Base-by-base conservation (phyloP, 768 basidiomycete genomes). In the Kwoniella dendrophila region DNA sequence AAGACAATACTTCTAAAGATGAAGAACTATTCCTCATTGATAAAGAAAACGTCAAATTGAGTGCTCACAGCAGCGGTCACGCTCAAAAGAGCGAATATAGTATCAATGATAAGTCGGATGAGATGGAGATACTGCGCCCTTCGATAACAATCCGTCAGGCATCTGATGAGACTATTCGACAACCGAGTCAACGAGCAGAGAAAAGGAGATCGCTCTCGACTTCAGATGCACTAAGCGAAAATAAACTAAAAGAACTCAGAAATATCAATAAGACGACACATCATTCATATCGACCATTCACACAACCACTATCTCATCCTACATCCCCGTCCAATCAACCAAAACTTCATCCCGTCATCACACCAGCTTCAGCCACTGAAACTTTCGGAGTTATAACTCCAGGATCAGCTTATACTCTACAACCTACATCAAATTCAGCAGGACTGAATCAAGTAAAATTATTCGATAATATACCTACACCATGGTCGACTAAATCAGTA, bases 381-480 rank as follows among this genome's bases (percentile, higher is more conserved):
- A 41, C 11, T 26, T 44, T 41, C 43, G 29, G 27, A 5, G n/a
- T 44, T 3, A 10, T 29, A 6, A 56, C 55, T 20, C 55, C 55
- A 3, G 55, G 29, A 20, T 47, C 55, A 14, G 26, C 16, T 2
- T 47, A 24, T 14, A 47, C 55, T 18, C 24, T 20, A 30, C 36
- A 30, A 34, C 57, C 43, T 18, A 32, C 56, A 16, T 18, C 24
- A 11, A 44, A 50, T 4, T 36, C n/a, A 4, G 47, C 33, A 6
- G 18, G 14, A 16, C 44, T 22, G 3, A 0, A 47, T 33, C 54
- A 32, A 20, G 52, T 29, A 5, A 56, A 56, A 32, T 32, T 47
- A 20, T 66, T 69, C 59, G 57, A 66, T 6, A 53, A 60, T 33
- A n/a, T 71, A 3, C 69, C 69, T 22, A 45, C 68, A 1, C 69